Conservation (phyloP, 305 asterid genomes). For the Rubia tinctorum region DNA sequence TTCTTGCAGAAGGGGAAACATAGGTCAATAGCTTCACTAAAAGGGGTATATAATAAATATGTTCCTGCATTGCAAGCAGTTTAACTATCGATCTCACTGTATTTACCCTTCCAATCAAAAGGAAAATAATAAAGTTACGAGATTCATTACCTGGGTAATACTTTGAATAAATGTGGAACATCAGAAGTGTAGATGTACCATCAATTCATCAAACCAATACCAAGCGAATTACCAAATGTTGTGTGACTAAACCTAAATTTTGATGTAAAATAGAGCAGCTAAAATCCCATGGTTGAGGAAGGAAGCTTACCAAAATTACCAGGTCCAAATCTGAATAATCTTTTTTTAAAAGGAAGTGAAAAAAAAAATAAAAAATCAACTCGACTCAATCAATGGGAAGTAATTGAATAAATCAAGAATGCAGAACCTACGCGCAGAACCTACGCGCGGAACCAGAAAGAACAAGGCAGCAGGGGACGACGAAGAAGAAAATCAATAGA, state of each 20-base stretch:
- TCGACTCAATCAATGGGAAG: slow-evolving; percentile 9
- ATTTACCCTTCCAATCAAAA: neutral
- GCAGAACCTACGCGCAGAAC: neutral
- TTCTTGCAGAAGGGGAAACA: neutral
- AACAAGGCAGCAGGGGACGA: slow-evolving; percentile 10
- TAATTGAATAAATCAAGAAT: slow-evolving; percentile 13
- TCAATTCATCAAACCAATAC: neutral
- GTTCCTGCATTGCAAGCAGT: too few relatives aligned
- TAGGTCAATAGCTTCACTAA: too few relatives aligned
- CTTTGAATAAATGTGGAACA: neutral
- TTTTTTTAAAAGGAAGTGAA: neutral
- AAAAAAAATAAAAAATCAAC: neutral
- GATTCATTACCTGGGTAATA: too few relatives aligned
- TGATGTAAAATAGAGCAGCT: neutral
- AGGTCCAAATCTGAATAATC: neutral
- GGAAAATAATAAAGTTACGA: neutral
- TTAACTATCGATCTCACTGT: too few relatives aligned
- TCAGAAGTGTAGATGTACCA: neutral
- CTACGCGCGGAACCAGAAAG: slow-evolving; percentile 4
- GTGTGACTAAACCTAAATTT: neutral
- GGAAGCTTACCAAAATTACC: neutral
- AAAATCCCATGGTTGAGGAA: neutral
- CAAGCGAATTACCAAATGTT: neutral
- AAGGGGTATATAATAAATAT: too few relatives aligned
- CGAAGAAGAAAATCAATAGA: slow-evolving; percentile 10